phyloP scores from a whole-genome alignment of 148 eudicot species.

The Vaccinium corymbosum region DNA sequence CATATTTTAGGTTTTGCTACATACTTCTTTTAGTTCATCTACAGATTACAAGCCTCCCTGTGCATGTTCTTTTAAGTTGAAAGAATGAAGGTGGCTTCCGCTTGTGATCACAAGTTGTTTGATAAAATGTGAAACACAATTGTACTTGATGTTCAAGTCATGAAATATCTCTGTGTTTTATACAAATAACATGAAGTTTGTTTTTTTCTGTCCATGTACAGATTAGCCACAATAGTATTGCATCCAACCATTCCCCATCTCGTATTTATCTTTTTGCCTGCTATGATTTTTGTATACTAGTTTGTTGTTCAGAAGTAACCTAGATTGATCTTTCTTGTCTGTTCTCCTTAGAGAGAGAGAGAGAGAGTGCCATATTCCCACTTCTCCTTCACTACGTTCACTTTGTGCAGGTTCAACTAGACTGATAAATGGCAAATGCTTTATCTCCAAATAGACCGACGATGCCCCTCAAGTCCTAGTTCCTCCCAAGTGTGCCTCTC shows the following conservation, averaged over 20 bases:
- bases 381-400: too few relatives aligned
- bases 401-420: slow-evolving; percentile 13
- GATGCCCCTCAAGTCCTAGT: slow-evolving; percentile 25
- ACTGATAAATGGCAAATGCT: slow-evolving; percentile 27
- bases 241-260: background rate
- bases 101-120: background rate
- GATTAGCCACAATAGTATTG: background rate
- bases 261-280: background rate
- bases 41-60: background rate
- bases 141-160: background rate
- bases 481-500: slow-evolving; percentile 20
- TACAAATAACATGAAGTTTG: background rate
- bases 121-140: background rate
- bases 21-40: background rate
- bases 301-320: background rate
- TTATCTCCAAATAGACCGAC: slow-evolving; percentile 19
- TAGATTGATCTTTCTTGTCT: background rate
- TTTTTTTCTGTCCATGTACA: background rate
- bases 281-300: background rate
- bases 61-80: background rate
- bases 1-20: background rate
- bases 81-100: background rate
- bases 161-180: background rate
- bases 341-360: background rate
- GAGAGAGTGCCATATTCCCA: too few relatives aligned